These are phyloP conservation scores for Gonapodya prolifera DNA, from an alignment of 192 early-diverging fungal species.

Conservation along the genomic window DNA sequence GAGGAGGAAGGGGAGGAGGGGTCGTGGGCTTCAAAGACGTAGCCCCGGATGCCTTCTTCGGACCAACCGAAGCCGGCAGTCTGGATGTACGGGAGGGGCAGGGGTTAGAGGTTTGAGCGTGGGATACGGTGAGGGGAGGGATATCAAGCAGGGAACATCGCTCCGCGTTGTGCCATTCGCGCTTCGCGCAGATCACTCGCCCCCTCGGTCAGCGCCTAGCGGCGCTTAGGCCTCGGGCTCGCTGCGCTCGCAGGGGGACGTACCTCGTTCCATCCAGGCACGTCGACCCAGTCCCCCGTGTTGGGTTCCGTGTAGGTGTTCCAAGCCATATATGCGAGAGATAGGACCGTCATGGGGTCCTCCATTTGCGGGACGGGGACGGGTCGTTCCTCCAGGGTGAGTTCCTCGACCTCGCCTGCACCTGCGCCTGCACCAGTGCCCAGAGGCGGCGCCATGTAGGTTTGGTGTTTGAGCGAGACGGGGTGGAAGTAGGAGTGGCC, in stretches of 20 bases:
- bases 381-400: no score
- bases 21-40: conserved; percentile 70
- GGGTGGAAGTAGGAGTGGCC: no score
- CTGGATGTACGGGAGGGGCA: not conserved
- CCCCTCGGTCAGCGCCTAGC: no score
- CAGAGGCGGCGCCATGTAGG: no score
- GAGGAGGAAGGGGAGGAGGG: no score
- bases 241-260: no score
- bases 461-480: no score
- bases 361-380: no score
- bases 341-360: conserved; percentile 59
- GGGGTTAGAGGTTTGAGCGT: not conserved
- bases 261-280: conserved; percentile 47
- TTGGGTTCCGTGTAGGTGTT: conserved; percentile 67
- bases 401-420: no score
- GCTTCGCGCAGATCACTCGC: no score
- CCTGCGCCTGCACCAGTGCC: no score
- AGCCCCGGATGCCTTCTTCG: conserved; percentile 47
- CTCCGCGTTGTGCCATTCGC: not conserved
- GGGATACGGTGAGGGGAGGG: conserved; percentile 39
- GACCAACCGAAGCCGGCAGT: not conserved
- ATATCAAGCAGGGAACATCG: conserved; percentile 7
- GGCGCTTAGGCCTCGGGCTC: no score
- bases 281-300: conserved; percentile 56
- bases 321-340: conserved; percentile 65